These are phyloP conservation scores for Lactarius psammicola DNA, from an alignment of 768 basidiomycete genomes.

Conservation along the genomic window DNA sequence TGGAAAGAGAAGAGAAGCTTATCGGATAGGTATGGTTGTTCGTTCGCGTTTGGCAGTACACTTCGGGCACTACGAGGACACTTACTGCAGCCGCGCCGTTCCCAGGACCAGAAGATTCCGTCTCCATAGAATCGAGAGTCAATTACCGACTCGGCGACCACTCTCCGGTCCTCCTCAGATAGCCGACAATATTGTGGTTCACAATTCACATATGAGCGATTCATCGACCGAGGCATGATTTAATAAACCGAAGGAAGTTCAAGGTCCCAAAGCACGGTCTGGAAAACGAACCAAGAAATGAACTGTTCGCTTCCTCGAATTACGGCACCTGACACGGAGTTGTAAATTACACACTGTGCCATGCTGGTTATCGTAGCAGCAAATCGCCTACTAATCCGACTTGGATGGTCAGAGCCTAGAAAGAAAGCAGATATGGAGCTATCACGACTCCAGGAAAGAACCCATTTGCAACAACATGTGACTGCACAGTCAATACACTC, in stretches of 20 bases:
- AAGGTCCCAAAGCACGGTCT: too few relatives aligned
- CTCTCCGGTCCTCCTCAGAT: not conserved
- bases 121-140: too few relatives aligned
- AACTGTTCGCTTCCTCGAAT: not conserved
- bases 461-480: not conserved
- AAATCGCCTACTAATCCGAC: not conserved
- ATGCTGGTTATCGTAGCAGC: not conserved
- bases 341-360: not conserved
- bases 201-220: not conserved
- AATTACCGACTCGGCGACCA: too few relatives aligned
- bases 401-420: not conserved
- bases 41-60: not conserved
- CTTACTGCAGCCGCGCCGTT: too few relatives aligned
- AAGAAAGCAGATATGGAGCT: too few relatives aligned
- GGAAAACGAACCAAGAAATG: too few relatives aligned
- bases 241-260: not conserved
- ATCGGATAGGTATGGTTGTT: too few relatives aligned
- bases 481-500: not conserved
- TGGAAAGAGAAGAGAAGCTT: too few relatives aligned
- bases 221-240: not conserved
- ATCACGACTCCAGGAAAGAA: not conserved
- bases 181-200: not conserved
- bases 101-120: too few relatives aligned
- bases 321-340: not conserved
- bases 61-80: not conserved